phyloP scores from a whole-genome alignment of 2,329 filamentous ascomycete genomes.

The Colletotrichum sp. region DNA sequence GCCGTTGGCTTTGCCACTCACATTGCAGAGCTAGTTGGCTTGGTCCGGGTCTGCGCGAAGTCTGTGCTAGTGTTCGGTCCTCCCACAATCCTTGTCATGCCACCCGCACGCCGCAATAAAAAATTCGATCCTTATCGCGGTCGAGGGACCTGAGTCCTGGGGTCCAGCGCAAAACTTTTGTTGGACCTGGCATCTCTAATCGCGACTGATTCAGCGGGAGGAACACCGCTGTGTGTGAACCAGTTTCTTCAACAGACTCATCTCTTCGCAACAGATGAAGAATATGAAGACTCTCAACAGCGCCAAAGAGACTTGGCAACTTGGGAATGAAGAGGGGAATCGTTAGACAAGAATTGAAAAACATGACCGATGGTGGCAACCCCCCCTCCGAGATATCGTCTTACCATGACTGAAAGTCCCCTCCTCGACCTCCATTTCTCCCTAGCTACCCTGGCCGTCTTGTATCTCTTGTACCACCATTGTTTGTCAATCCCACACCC shows the following conservation, averaged over 20 bases:
- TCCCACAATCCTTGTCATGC: not conserved
- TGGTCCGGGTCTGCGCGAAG: conserved; percentile 2
- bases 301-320: not conserved
- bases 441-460: not conserved
- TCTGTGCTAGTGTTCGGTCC: not conserved
- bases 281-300: not conserved
- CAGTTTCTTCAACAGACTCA: not conserved
- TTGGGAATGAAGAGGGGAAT: not conserved
- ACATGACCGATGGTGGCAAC: not conserved
- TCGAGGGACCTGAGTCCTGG: not conserved
- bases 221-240: not conserved
- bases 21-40: not conserved
- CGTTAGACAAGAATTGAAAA: not conserved
- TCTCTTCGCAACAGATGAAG: not conserved
- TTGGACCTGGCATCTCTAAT: not conserved
- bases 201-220: not conserved
- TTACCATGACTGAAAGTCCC: not conserved
- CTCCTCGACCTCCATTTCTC: not conserved
- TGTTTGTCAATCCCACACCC: conserved; percentile 1
- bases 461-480: conserved; percentile 5
- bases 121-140: conserved; percentile 9
- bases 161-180: not conserved
- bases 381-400: not conserved
- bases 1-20: conserved; percentile 24
- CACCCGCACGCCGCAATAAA: not conserved